Evolutionary conservation across 768 basidiomycete species (phyloP).

Genomic region (Kwoniella dendrophila): DNA sequence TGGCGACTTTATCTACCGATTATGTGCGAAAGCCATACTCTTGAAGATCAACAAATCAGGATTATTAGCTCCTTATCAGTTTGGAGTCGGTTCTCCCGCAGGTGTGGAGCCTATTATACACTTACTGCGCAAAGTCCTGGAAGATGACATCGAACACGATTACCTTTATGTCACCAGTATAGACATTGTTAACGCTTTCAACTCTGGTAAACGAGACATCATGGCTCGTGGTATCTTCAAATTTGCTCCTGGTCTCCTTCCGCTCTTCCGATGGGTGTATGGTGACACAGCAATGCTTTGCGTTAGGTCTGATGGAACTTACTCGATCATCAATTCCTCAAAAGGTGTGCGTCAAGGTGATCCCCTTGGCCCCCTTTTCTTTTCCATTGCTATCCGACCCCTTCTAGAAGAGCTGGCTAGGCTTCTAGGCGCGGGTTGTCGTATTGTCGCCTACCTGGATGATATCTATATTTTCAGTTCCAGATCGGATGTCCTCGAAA

Average conservation of each 20-base stretch:
- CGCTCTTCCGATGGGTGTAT: not conserved
- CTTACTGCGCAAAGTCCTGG: not conserved
- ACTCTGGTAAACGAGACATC: constrained; percentile 4
- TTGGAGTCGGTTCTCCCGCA: not conserved
- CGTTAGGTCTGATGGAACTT: not conserved
- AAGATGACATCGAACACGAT: not conserved
- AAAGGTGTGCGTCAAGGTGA: constrained; percentile 42
- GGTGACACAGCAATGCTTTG: not conserved
- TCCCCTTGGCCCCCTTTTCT: constrained; percentile 30
- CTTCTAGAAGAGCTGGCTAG: constrained; percentile 17
- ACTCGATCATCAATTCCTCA: not conserved
- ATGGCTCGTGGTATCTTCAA: not conserved
- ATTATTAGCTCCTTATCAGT: not conserved
- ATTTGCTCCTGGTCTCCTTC: not conserved
- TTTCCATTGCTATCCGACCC: constrained; percentile 25
- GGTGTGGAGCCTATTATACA: not conserved
- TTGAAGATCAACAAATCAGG: not conserved
- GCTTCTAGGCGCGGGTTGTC: constrained; percentile 18
- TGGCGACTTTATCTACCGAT: constrained; percentile 37
- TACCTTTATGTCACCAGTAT: constrained; percentile 21
- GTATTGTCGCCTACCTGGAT: constrained; percentile 35
- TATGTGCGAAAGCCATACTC: constrained; percentile 25
- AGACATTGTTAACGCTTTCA: constrained; percentile 44
- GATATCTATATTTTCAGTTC: constrained; percentile 17
- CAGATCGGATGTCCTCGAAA: too few species aligned